Percentiles rank a stretch among this genome's conserved stretches.
Evolutionary conservation across 306 rosid species (phyloP).

Genomic region (Albizia julibrissin): DNA sequence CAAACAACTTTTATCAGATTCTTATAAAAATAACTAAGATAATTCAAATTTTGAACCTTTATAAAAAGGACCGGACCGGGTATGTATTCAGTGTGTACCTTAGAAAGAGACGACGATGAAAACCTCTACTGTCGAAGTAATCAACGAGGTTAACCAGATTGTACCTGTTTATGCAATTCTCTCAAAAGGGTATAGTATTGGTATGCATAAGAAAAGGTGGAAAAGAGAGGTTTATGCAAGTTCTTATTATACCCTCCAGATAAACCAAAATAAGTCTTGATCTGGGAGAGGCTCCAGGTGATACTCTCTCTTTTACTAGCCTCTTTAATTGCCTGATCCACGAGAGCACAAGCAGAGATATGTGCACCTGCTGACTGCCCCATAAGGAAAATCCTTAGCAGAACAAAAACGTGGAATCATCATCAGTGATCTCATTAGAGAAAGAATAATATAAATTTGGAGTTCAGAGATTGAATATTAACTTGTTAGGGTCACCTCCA

Average conservation of each 20-base stretch:
- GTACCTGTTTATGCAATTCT: constrained; percentile 59
- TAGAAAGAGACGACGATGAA: constrained; percentile 73
- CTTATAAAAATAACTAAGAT: too few species aligned
- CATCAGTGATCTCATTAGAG: constrained; percentile 25
- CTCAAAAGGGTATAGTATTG: not conserved
- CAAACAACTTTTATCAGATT: too few species aligned
- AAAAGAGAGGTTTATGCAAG: constrained; percentile 8
- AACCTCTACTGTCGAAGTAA: constrained; percentile 81
- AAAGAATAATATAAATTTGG: constrained; percentile 29
- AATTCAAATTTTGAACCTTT: too few species aligned
- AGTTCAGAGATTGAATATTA: constrained; percentile 19
- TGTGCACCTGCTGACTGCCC: constrained; percentile 99
- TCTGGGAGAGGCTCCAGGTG: constrained; percentile 83
- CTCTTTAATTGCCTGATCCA: constrained; percentile 91
- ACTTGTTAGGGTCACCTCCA: constrained; percentile 95
- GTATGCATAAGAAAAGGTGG: constrained; percentile 5
- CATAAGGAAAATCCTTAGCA: constrained; percentile 78
- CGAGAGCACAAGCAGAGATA: constrained; percentile 79
- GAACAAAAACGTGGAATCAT: constrained; percentile 11
- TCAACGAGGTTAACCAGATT: constrained; percentile 70
- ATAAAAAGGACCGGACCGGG: too few species aligned
- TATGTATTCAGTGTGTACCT: constrained; percentile 38
- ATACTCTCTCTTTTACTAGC: constrained; percentile 79
- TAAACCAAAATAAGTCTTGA: constrained; percentile 86
- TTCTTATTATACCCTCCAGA: constrained; percentile 79